Evolutionary conservation across 176 grass and related monocot genomes (phyloP), one percentile per base, ranked within the genome.

Genomic region (Lolium rigidum): DNA sequence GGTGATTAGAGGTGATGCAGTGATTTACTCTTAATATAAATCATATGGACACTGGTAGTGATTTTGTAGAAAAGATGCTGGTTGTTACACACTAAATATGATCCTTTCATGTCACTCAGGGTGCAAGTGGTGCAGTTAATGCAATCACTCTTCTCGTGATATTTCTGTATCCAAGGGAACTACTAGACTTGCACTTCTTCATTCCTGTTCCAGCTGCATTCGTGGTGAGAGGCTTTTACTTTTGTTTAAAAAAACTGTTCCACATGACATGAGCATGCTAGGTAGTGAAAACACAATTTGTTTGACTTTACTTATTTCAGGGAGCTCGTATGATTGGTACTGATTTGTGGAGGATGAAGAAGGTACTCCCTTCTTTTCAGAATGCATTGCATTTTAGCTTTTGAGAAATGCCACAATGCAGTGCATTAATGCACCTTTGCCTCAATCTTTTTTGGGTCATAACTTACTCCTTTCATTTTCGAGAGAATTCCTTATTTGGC

Each of bases 71-170:
- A 14, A 60, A 35, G 22, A 60, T 77, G 26, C 0, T 48, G 31
- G 18, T 70, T 49, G 54, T 48, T 76, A 57, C 52, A 52, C 76
- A 13, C 47, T 83, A 24, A 83, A 74, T 76, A 37, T 80, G 78
- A 87, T n/a, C 35, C 44, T 82, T 46, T 57, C 66, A 90, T 86
- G 78, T 60, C 31, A 87, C 73, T 70, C 86, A 98, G 95, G 93
- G 89, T 78, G 95, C 91, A 92, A 98, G 95, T 87, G 93, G 87
- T 49, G 93, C 95, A 79, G 95, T 90, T 61, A 95, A 95, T 92
- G 93, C 95, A 55, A 72, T 69, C 63, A 86, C 95, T 77, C 88
- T 98, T 85, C 89, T 98, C 44, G 28, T 90, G 22, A 90, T 98
- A 26, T 98, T 95, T 85, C 83, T 98, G 47, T 60, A 87, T 79